These are phyloP conservation scores for Fomitopsis betulina DNA, from an alignment of 1,284 basidiomycete species.

Conservation along the genomic window DNA sequence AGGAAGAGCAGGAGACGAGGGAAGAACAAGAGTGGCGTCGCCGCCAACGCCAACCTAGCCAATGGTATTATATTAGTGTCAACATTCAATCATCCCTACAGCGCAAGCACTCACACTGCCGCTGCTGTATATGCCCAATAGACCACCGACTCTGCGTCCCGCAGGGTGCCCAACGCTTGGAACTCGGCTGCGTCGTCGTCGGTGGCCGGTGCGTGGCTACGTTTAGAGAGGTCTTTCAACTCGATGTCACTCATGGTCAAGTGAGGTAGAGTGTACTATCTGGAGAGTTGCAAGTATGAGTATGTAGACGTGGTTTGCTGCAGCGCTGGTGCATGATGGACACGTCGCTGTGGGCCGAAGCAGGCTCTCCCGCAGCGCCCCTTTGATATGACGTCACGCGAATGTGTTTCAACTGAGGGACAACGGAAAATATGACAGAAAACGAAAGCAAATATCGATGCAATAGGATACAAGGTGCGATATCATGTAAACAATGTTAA, in stretches of 20 bases:
- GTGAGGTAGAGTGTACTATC: background rate
- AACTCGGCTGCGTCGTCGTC: background rate
- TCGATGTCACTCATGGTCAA: constrained; percentile 25
- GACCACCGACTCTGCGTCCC: constrained; percentile 7
- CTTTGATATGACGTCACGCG: constrained; percentile 1
- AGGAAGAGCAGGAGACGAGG: constrained; percentile 62
- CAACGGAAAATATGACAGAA: no score
- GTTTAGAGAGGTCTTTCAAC: constrained; percentile 26
- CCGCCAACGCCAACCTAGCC: constrained; percentile 37
- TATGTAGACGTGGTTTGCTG: background rate
- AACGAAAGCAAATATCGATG: background rate
- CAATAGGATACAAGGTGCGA: constrained; percentile 6
- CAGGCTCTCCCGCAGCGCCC: background rate
- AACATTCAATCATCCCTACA: background rate
- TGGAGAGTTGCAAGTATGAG: background rate
- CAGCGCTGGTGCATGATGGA: background rate
- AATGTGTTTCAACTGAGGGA: background rate
- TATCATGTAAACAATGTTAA: background rate
- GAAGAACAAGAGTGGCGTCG: constrained; percentile 44
- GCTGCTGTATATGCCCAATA: constrained; percentile 5
- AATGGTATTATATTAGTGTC: background rate
- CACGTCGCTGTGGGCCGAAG: background rate
- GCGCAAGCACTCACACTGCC: background rate
- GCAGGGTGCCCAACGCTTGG: background rate
- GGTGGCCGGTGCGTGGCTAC: background rate